Base-by-base conservation (phyloP, 2,329 filamentous ascomycete species). In the Xylaria sp. region DNA sequence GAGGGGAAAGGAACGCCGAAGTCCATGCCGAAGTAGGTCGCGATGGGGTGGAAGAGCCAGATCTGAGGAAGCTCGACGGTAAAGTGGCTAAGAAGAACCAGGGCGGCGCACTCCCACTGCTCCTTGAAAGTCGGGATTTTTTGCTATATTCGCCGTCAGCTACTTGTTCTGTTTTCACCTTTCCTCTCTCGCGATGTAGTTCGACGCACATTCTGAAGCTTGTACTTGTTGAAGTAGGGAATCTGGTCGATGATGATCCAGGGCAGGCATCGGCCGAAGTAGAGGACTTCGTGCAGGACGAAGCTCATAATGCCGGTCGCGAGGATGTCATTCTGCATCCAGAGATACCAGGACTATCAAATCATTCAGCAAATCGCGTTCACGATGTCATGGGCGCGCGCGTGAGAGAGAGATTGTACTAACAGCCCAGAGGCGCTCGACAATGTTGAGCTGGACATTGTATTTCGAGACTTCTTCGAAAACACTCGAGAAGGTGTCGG, bases 251-350 rank as follows among this genome's bases (percentile, higher is more conserved):
- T 90, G 63, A 99, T 87, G 68, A 97, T 90, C 86, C 91, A 99
- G 1, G 94, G 94, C 61, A 97, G 73, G 70, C 80, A 89, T 67
- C 94, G 87, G 69, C 94, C 94, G 72, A 97, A 99, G 81, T 99
- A 99, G 70, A 99, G 84, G 47, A 86, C 58, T 77, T 99, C 94
- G 80, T 99, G 94, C 85, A 97, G 91, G 67, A 88, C 77, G 75
- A 99, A 99, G 70, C 92, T 96, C 90, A 97, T 89, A 79, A 99
- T 94, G 62, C 94, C 94, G 2, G 94, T 99, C 61, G 94, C 94
- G 63, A 99, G 86, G 57, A 90, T 88, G 78, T 99, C 94, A 75
- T 99, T 99, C 75, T 96, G 91, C 89, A 97, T 96, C 83, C 87
- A 99, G 13, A 93, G 84, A 75, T 99, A 99, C 93, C 92, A 97